Percentiles rank a stretch among this genome's conserved stretches.
These are phyloP conservation scores for Uncinocarpus reesii DNA, from an alignment of 2,329 filamentous ascomycete genomes.

Conservation along the genomic window DNA sequence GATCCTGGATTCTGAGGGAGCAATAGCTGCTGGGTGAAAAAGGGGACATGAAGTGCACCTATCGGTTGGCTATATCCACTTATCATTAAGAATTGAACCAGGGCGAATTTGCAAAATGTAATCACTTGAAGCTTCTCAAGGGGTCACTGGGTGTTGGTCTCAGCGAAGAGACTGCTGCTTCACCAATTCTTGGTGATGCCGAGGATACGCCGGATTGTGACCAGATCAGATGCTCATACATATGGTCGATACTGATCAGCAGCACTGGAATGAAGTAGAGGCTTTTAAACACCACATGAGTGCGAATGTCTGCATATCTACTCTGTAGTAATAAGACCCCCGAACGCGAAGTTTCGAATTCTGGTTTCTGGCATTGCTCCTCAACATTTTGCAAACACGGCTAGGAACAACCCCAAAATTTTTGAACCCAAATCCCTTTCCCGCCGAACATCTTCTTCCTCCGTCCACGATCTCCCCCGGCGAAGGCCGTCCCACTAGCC, in stretches of 20 bases:
- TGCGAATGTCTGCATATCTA: too few relatives aligned
- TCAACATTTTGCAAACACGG: not conserved
- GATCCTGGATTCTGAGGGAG: not conserved
- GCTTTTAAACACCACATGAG: too few relatives aligned
- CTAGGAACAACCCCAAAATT: not conserved
- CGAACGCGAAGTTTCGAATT: too few relatives aligned
- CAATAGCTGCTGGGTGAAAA: too few relatives aligned
- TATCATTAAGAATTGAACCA: constrained; percentile 4
- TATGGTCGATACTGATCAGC: too few relatives aligned
- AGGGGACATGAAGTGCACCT: not conserved
- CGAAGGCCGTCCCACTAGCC: too few relatives aligned
- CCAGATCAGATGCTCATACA: too few relatives aligned
- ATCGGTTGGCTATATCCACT: not conserved
- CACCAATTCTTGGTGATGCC: not conserved
- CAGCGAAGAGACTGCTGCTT: not conserved
- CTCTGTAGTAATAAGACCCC: too few relatives aligned
- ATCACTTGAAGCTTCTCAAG: not conserved
- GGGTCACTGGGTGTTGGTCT: not conserved
- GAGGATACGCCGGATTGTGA: too few relatives aligned
- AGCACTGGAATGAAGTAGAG: too few relatives aligned
- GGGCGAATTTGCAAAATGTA: not conserved
- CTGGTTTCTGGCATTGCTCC: not conserved
- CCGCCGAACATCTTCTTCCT: not conserved
- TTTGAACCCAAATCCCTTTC: constrained; percentile 4
- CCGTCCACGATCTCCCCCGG: not conserved